Evolutionary conservation across 352 stramenopile species (phyloP), one percentile per base, ranked within the genome.

Genomic region (Globisporangium paroecandrum): DNA sequence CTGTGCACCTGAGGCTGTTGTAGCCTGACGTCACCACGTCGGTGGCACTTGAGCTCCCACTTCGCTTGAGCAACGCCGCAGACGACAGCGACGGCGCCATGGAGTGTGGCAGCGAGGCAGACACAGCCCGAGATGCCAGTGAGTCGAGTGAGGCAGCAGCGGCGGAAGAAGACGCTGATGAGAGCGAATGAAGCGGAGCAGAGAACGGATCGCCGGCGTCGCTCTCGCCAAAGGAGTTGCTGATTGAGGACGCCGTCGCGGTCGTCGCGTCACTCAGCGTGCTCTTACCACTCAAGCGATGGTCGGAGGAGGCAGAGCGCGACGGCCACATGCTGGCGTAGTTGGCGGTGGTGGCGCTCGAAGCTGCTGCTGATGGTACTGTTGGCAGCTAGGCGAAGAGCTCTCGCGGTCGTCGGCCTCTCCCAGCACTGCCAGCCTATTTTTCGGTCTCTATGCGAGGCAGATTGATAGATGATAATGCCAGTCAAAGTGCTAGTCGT

Each of bases 401-500:
- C 27, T 60, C 29, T 22, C 12, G 20, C 36, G 24, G 18, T 27
- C 24, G 54, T 20, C 8, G 38, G 38, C 13, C 38, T 46, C 12
- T 46, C 38, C 38, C 38, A 46, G 38, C 38, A 46, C 38, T 46
- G 38, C 20, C 20, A 4, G 54, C 25, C 13, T 25, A 22, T 20
- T 56, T 25, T 12, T 46, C 13, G 5, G 36, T 38, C 10, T 24
- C 0, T 55, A 22, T 12, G 47, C 29, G 8, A 55, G 47, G 20
- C 15, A 57, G 22, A 58, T 58, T 8, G 29, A 22, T 22, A 34
- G 51, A 58, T 58, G 54, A 58, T 38, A 58, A 58, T 58, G 54
- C 25, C 25, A 38, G 15, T 32, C 22, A 57, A 34, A 3, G 20
- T 54, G 20, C 46, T 54, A 27, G 46, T 46, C 12, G 38, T 46